phyloP scores from a whole-genome alignment of 2,329 filamentous ascomycete genomes.

The Clonostachys solani region DNA sequence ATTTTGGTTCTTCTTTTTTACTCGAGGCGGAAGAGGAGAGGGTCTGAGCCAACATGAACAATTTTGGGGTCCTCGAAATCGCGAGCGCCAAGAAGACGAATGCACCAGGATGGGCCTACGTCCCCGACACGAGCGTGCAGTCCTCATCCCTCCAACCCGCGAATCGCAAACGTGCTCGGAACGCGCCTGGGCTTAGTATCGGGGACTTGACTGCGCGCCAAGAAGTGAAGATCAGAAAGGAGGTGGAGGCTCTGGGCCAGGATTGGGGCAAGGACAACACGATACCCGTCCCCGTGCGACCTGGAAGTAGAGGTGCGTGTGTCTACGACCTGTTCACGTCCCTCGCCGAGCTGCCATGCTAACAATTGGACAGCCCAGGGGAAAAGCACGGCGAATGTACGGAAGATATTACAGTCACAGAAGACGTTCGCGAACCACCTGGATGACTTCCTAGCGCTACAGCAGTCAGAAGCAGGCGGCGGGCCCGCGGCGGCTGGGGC shows the following conservation, averaged over 20 bases:
- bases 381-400: constrained; percentile 65
- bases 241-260: constrained; percentile 76
- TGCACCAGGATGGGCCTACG: constrained; percentile 89
- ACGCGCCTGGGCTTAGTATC: constrained; percentile 38
- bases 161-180: constrained; percentile 70
- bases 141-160: constrained; percentile 41
- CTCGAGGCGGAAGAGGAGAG: too few species aligned
- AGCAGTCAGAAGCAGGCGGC: constrained; percentile 32
- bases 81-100: constrained; percentile 63
- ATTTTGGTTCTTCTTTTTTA: not conserved
- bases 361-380: constrained; percentile 25
- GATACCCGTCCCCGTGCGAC: constrained; percentile 63
- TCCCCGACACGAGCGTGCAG: constrained; percentile 67
- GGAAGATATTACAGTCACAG: constrained; percentile 74
- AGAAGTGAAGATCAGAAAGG: constrained; percentile 75
- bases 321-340: not conserved
- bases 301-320: constrained; percentile 29
- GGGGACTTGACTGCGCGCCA: constrained; percentile 76
- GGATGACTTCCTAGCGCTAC: constrained; percentile 70
- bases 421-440: constrained; percentile 83
- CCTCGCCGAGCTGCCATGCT: not conserved
- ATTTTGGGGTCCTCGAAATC: constrained; percentile 79
- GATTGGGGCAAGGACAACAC: constrained; percentile 71
- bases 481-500: constrained; percentile 22
- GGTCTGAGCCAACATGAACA: constrained; percentile 42